A percentile compares a stretch with the other conserved stretches of the same genome.
Conservation (phyloP, 495 filamentous ascomycete species). For the Bacidia rubella region DNA sequence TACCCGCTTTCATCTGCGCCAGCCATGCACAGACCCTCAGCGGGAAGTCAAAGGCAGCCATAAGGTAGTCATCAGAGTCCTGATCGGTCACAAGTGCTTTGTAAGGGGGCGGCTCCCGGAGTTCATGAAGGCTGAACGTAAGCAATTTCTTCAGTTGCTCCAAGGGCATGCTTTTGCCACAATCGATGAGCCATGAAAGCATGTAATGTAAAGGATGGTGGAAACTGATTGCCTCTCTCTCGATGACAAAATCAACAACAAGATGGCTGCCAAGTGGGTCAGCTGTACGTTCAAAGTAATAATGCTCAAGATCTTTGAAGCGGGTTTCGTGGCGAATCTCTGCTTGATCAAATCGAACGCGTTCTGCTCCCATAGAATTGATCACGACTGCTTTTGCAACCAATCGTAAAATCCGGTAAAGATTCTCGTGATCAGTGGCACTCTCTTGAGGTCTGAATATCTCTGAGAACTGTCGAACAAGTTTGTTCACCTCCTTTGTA, state of each 20-base stretch:
- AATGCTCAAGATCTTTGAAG: slow-evolving; percentile 64
- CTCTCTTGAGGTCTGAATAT: slow-evolving; percentile 56
- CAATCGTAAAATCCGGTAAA: slow-evolving; percentile 59
- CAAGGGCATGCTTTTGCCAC: slow-evolving; percentile 60
- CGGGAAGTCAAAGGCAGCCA: slow-evolving; percentile 85
- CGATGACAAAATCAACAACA: slow-evolving; percentile 78
- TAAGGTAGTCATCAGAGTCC: slow-evolving; percentile 57
- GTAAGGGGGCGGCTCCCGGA: slow-evolving; percentile 40
- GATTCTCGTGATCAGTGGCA: slow-evolving; percentile 40
- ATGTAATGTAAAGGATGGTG: slow-evolving; percentile 96
- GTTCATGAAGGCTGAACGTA: slow-evolving; percentile 44
- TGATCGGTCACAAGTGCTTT: slow-evolving; percentile 30
- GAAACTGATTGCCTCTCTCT: slow-evolving; percentile 85
- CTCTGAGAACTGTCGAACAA: slow-evolving; percentile 78
- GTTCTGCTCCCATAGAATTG: slow-evolving; percentile 79
- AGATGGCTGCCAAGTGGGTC: slow-evolving; percentile 32
- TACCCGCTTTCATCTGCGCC: slow-evolving; percentile 90
- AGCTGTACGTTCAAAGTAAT: slow-evolving; percentile 56
- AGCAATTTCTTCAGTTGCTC: slow-evolving; percentile 53
- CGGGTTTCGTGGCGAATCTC: slow-evolving; percentile 74
- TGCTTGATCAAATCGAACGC: slow-evolving; percentile 68
- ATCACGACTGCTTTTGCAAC: slow-evolving; percentile 67
- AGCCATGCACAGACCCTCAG: slow-evolving; percentile 91
- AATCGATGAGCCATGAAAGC: slow-evolving; percentile 92
- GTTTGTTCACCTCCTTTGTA: slow-evolving; percentile 83